These are phyloP conservation scores for Skeletonema grethae DNA, from an alignment of 108 stramenopile genomes.

Conservation along the genomic window DNA sequence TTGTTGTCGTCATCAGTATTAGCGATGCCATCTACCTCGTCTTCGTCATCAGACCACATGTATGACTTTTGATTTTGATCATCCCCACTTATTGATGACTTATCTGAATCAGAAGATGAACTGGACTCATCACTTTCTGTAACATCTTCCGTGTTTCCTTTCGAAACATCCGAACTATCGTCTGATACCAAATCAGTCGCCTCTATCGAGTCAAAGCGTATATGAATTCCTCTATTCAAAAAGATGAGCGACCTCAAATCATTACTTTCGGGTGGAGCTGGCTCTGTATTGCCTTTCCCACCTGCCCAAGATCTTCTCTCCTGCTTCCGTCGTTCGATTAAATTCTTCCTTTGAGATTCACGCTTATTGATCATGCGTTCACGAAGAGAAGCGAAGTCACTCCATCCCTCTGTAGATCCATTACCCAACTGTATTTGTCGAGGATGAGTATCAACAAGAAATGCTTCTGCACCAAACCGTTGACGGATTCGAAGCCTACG, in stretches of 20 bases:
- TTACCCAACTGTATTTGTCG: constrained; percentile 6
- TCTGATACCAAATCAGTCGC: not conserved
- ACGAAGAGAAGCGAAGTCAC: constrained; percentile 19
- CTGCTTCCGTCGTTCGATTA: constrained; percentile 27
- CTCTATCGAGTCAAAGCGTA: constrained; percentile 47
- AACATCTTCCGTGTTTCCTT: constrained; percentile 1
- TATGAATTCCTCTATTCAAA: constrained; percentile 66
- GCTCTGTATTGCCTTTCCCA: constrained; percentile 1
- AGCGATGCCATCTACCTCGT: constrained; percentile 18
- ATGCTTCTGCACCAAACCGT: constrained; percentile 71
- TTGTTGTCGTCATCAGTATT: not conserved
- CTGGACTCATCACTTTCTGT: not conserved
- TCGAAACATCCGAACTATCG: not conserved
- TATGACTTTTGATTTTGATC: constrained; percentile 14
- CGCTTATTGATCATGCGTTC: constrained; percentile 23
- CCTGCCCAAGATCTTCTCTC: constrained; percentile 22
- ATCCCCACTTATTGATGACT: not conserved
- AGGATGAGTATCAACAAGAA: constrained; percentile 70
- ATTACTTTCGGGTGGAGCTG: not conserved
- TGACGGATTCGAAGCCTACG: constrained; percentile 71
- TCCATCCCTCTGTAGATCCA: constrained; percentile 15
- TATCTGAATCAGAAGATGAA: constrained; percentile 34
- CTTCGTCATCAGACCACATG: constrained; percentile 47
- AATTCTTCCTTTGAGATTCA: constrained; percentile 20
- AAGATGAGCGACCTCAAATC: constrained; percentile 30